Evolutionary conservation across 2,329 filamentous ascomycete species (phyloP).

Genomic region (Corniculantispora saksenae): DNA sequence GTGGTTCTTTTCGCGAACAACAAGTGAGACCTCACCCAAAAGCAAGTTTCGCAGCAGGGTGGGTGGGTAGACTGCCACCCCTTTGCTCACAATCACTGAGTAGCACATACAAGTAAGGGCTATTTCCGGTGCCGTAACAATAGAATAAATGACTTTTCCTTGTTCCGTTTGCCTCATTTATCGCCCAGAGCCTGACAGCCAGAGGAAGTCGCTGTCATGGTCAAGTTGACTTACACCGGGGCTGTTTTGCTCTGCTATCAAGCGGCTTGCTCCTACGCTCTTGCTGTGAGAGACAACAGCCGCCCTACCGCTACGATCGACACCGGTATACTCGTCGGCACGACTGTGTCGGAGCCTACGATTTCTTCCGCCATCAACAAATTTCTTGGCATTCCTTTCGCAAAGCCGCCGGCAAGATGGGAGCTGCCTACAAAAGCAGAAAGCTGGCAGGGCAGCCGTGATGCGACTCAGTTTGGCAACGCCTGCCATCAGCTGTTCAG

Average conservation of each 20-base stretch:
- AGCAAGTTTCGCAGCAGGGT: slow-evolving; percentile 2
- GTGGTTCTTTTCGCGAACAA: neutral
- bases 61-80: neutral
- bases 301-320: slow-evolving; percentile 13
- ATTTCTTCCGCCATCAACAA: slow-evolving; percentile 24
- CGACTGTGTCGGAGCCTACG: neutral
- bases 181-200: neutral
- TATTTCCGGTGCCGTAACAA: neutral
- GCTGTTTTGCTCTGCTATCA: slow-evolving; percentile 11
- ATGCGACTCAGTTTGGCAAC: slow-evolving; percentile 28
- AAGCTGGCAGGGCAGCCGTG: slow-evolving; percentile 25
- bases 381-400: slow-evolving; percentile 36
- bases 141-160: neutral
- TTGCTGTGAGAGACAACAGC: neutral
- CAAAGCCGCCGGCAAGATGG: slow-evolving; percentile 29
- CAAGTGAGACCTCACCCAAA: slow-evolving; percentile 6
- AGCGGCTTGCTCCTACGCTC: neutral
- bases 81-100: neutral
- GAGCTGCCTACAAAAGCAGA: slow-evolving; percentile 23
- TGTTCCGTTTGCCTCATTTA: neutral
- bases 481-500: slow-evolving; percentile 23
- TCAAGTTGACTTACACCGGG: slow-evolving; percentile 8
- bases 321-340: slow-evolving; percentile 4
- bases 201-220: neutral
- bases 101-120: neutral